Evolutionary conservation across 2,329 filamentous ascomycete genomes (phyloP), one percentile per base, ranked within the genome.

Genomic region (Didymosphaeria variabile): DNA sequence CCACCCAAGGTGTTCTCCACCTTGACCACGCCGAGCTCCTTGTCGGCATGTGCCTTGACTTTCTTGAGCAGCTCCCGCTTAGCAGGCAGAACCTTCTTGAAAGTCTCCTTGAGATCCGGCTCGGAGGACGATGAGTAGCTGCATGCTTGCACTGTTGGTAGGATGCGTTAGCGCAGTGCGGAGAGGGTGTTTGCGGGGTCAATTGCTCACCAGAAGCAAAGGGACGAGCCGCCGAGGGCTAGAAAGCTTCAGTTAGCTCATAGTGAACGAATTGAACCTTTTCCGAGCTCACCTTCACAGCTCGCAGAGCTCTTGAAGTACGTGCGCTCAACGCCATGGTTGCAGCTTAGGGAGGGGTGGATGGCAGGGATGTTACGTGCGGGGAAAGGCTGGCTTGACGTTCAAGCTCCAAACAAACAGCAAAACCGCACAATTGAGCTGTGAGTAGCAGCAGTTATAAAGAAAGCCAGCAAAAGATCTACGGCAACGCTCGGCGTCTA

Each of bases 31-130:
- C 94, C 94, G 72, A 98, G 90, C 62, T 90, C 89, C 80, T 94
- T 95, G 73, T 90, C 87, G 55, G 88, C 86, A 78, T 94, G 88
- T 60, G 90, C 87, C 84, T 97, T 98, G 82, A 98, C 92, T 80
- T 94, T 91, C 82, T 97, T 95, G 72, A 98, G 83, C 21, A 97
- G 89, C 79, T 97, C 94, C 55, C 94, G 89, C 84, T 98, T 98
- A 64, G 89, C 93, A 36, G 95, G 95, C 71, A 99, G 97, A 61
- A 89, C 87, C 69, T 89, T 88, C 73, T 89, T 91, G 68, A 99
- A 88, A 15, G 92, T 92, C 55, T 91, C 85, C 82, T 98, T 99
- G 75, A 99, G 88, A 76, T 94, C 91, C 61, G 91, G 92, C 79
- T 98, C 94, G 60, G 91, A 85, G 54, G 88, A 85, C 46, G 91